Evolutionary conservation across 1,139 yeast genomes (phyloP).

Genomic region (Yamadazyma triangularis): DNA sequence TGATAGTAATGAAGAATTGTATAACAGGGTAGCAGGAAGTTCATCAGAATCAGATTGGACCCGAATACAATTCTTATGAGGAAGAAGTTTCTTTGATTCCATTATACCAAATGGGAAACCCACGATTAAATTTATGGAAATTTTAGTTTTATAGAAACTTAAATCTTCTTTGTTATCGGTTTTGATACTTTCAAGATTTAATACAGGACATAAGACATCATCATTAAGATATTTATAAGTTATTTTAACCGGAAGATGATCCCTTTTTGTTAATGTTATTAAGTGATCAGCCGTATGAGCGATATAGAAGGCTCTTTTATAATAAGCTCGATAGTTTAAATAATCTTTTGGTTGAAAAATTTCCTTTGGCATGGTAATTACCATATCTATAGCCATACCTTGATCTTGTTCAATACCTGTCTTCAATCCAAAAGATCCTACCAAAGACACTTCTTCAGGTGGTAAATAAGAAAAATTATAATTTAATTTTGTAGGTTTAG

Average conservation of each 20-base stretch:
- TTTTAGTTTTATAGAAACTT: constrained; percentile 64
- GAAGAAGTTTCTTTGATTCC: constrained; percentile 70
- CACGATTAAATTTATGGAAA: constrained; percentile 64
- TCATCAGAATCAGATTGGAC: constrained; percentile 48
- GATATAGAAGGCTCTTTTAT: constrained; percentile 83
- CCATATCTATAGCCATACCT: constrained; percentile 69
- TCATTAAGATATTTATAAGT: constrained; percentile 59
- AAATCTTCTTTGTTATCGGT: constrained; percentile 46
- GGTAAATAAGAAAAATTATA: constrained; percentile 64
- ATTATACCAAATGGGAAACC: constrained; percentile 71
- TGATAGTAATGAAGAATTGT: constrained; percentile 75
- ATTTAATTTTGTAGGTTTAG: constrained; percentile 67
- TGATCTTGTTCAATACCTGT: constrained; percentile 53
- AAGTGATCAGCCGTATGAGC: constrained; percentile 71
- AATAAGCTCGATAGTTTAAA: constrained; percentile 81
- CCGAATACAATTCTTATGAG: constrained; percentile 76
- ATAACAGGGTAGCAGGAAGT: constrained; percentile 75
- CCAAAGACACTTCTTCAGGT: constrained; percentile 76
- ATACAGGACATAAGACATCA: constrained; percentile 61
- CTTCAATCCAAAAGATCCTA: constrained; percentile 87
- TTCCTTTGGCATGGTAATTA: constrained; percentile 73
- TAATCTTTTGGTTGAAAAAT: constrained; percentile 84
- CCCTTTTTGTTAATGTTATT: constrained; percentile 48
- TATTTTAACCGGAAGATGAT: constrained; percentile 51
- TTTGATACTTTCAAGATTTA: constrained; percentile 49